Conservation (phyloP, 148 eudicot genomes). For the Fagopyrum esculentum region DNA sequence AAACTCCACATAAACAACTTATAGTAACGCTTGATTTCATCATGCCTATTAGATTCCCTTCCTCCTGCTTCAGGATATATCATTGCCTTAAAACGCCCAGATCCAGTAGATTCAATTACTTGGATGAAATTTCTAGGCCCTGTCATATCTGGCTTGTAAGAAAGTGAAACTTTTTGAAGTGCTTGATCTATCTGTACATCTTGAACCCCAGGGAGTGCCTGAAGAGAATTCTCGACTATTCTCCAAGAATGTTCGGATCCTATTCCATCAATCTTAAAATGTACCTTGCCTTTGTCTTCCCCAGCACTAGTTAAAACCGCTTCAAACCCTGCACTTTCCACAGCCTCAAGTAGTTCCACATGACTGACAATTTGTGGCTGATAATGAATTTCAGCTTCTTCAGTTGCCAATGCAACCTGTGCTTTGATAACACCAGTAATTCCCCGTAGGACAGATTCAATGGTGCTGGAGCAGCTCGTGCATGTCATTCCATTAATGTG, state of each 20-base stretch:
- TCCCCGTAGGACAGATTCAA: conserved; percentile 50
- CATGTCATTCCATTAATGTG: conserved; percentile 80
- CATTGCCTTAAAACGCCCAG: conserved; percentile 47
- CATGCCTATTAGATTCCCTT: conserved; percentile 50
- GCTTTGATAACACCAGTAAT: conserved; percentile 64
- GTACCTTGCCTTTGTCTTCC: conserved; percentile 56
- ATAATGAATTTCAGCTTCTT: conserved; percentile 71
- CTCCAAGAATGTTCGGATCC: conserved; percentile 36
- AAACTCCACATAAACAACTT: conserved; percentile 79
- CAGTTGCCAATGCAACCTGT: conserved; percentile 77
- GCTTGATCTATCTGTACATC: conserved; percentile 40
- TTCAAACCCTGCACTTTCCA: conserved; percentile 72
- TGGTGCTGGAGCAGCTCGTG: conserved; percentile 72
- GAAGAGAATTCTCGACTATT: conserved; percentile 47
- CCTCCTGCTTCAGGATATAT: conserved; percentile 67
- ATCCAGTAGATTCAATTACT: conserved; percentile 60
- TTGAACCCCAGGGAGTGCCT: conserved; percentile 70
- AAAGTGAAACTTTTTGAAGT: conserved; percentile 44
- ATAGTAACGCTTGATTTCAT: conserved; percentile 54
- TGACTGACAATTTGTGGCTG: conserved; percentile 53
- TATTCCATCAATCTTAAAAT: conserved; percentile 57
- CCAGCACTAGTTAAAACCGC: conserved; percentile 69
- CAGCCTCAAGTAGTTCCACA: conserved; percentile 40
- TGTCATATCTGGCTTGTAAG: conserved; percentile 65
- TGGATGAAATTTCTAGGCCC: conserved; percentile 82